phyloP scores from a whole-genome alignment of 2,329 filamentous ascomycete species.

The Fusarium fracticaudum region DNA sequence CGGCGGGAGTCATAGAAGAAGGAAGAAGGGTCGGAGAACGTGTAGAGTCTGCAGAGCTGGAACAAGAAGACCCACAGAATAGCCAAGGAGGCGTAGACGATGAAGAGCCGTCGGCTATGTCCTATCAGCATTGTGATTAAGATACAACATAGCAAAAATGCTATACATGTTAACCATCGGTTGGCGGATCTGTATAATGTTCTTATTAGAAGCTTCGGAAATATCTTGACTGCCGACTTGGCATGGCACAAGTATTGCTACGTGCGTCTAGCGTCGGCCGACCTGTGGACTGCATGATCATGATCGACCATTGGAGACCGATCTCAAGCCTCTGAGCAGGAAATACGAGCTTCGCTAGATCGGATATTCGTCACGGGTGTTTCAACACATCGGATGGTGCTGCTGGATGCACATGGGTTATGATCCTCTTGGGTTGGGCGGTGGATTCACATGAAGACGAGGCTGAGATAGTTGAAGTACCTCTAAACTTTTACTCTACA shows the following conservation, averaged over 20 bases:
- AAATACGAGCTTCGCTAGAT: not conserved
- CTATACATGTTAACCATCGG: accelerated
- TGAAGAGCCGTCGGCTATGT: not conserved
- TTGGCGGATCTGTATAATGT: accelerated
- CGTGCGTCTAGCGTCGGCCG: not conserved
- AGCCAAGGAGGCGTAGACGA: not conserved
- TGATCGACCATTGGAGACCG: not conserved
- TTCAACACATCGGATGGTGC: not conserved
- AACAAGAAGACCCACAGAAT: conserved; percentile 33
- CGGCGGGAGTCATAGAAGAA: conserved; percentile 38
- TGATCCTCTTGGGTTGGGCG: not conserved
- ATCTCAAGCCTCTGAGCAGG: too few relatives aligned
- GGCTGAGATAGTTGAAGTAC: not conserved
- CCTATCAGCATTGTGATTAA: not conserved
- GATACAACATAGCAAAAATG: too few relatives aligned
- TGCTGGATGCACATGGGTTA: not conserved
- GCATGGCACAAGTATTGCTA: not conserved
- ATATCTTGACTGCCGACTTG: not conserved
- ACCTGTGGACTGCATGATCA: not conserved
- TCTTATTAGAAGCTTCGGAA: not conserved
- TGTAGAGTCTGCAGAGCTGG: conserved; percentile 32
- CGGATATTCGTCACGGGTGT: not conserved
- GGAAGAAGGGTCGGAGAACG: conserved; percentile 40
- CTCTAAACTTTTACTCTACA: too few relatives aligned
- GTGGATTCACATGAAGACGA: not conserved